Percentiles rank a stretch among this genome's conserved stretches.
phyloP scores from a whole-genome alignment of 1,139 yeast genomes.

The Spathaspora sp. region DNA sequence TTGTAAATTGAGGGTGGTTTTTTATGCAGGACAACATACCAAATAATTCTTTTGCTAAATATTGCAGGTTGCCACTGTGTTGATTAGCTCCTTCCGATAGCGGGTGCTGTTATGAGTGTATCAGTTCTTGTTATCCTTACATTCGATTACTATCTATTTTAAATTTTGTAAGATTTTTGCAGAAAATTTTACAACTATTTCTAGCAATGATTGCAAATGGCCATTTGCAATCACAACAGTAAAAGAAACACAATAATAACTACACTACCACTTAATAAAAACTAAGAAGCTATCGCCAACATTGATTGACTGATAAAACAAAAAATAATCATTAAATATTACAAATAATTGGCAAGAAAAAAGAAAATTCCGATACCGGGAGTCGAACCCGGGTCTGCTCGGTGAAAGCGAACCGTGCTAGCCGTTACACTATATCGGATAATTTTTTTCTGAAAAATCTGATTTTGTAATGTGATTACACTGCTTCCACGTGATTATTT shows the following conservation, averaged over 20 bases:
- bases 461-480: neutral
- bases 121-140: too few relatives aligned
- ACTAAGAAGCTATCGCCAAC: too few relatives aligned
- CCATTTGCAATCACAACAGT: too few relatives aligned
- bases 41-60: neutral
- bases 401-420: constrained; percentile 83
- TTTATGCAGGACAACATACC: neutral
- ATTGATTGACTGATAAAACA: too few relatives aligned
- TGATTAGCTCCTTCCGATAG: too few relatives aligned
- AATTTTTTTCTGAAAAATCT: neutral
- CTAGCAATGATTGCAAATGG: too few relatives aligned
- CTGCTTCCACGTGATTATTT: neutral
- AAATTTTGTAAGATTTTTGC: too few relatives aligned
- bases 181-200: too few relatives aligned
- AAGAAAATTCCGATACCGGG: constrained; percentile 67
- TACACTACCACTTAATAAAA: too few relatives aligned
- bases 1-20: neutral
- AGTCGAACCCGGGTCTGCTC: constrained; percentile 83
- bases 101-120: too few relatives aligned
- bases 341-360: constrained; percentile 18
- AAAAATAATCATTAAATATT: too few relatives aligned
- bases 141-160: neutral
- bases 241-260: too few relatives aligned
- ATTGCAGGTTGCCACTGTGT: neutral
- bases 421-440: constrained; percentile 80